These are phyloP conservation scores for Chlorella sorokiniana DNA, from an alignment of 139 green algal genomes.

Conservation along the genomic window DNA sequence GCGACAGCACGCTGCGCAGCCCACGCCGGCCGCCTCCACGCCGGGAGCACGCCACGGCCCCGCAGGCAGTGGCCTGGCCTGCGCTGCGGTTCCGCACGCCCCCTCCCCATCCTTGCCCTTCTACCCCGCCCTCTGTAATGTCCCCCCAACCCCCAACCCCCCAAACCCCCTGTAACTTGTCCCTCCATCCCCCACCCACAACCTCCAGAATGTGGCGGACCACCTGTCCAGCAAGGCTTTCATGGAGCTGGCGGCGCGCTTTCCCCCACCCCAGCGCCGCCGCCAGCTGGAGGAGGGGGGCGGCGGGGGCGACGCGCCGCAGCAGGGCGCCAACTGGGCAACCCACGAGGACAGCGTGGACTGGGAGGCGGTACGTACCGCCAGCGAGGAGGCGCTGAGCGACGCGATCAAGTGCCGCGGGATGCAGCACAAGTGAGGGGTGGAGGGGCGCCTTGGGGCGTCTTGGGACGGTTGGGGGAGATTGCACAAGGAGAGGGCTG, in stretches of 20 bases:
- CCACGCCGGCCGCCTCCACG: too few species aligned
- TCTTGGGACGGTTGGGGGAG: too few species aligned
- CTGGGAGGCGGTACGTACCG: conserved; percentile 66
- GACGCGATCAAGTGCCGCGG: conserved; percentile 62
- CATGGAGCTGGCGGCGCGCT: conserved; percentile 74
- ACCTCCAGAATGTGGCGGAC: conserved; percentile 77
- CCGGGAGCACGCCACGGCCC: too few species aligned
- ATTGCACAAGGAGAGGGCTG: too few species aligned
- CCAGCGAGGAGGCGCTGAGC: conserved; percentile 38
- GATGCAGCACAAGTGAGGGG: conserved; percentile 45
- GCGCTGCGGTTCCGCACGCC: not conserved
- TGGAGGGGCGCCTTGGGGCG: not conserved
- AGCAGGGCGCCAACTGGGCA: not conserved
- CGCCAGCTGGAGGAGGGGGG: not conserved
- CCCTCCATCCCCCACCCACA: not conserved
- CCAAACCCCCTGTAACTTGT: not conserved
- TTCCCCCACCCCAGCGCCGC: conserved; percentile 25
- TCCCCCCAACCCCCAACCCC: too few species aligned
- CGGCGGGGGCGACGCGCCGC: not conserved
- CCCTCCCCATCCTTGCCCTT: too few species aligned
- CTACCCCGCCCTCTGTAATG: too few species aligned
- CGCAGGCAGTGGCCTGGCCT: not conserved
- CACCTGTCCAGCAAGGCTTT: conserved; percentile 79
- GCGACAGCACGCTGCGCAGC: too few species aligned
- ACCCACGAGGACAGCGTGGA: conserved; percentile 50